Evolutionary conservation across 2,329 filamentous ascomycete genomes (phyloP).

Genomic region (Nemania diffusa): DNA sequence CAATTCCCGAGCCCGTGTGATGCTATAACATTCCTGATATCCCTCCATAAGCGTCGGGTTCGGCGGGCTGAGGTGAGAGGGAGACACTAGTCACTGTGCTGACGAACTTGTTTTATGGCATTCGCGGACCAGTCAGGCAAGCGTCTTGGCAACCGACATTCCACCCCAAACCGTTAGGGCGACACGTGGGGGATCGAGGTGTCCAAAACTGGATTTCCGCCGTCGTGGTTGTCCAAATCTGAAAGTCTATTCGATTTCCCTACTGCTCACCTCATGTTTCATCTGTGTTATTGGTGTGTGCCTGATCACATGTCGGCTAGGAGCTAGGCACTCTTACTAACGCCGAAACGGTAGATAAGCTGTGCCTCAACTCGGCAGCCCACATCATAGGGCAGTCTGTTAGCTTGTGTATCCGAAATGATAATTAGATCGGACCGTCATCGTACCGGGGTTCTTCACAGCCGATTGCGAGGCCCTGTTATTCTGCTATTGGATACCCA

Average conservation of each 20-base stretch:
- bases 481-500: conserved; percentile 1
- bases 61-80: conserved; percentile 16
- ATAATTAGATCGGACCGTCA: conserved; percentile 3
- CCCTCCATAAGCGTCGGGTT: neutral
- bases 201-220: neutral
- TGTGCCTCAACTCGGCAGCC: conserved; percentile 8
- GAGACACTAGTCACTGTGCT: conserved; percentile 16
- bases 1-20: too few relatives aligned
- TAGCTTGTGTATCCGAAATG: neutral
- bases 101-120: conserved; percentile 1
- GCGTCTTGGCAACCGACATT: conserved; percentile 25
- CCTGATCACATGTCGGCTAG: neutral
- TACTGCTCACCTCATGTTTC: neutral
- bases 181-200: conserved; percentile 16
- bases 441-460: conserved; percentile 1
- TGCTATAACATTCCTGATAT: conserved; percentile 4
- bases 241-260: neutral
- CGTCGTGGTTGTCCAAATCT: conserved; percentile 1
- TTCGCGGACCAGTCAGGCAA: conserved; percentile 1
- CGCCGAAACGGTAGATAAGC: conserved; percentile 17
- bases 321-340: neutral
- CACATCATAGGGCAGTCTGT: neutral
- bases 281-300: neutral
- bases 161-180: conserved; percentile 14
- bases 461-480: conserved; percentile 2